Evolutionary conservation across 345 rosid species (phyloP).

Genomic region (Combretum micranthum): DNA sequence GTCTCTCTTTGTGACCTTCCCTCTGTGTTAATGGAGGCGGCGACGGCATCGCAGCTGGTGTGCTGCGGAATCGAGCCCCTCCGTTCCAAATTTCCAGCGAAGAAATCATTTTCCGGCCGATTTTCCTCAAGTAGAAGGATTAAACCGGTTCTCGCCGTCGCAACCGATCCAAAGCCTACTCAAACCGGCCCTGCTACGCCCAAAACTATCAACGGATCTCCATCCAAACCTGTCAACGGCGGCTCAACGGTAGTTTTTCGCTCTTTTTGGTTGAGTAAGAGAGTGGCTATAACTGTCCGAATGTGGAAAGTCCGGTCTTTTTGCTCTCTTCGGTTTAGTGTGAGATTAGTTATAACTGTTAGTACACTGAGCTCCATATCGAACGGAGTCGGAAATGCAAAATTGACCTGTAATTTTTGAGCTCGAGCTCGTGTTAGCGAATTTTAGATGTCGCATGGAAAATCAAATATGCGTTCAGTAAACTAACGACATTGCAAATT

Average conservation of each 20-base stretch:
- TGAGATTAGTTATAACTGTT: no score
- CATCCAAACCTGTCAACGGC: constrained; percentile 46
- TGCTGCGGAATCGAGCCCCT: constrained; percentile 17
- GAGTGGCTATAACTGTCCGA: background rate
- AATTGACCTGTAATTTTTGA: no score
- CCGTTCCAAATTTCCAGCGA: constrained; percentile 8
- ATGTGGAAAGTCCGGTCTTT: no score
- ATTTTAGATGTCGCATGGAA: no score
- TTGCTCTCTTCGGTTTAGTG: no score
- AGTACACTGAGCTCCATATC: no score
- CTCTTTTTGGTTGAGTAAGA: no score
- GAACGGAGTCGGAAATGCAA: no score
- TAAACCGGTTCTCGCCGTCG: constrained; percentile 34
- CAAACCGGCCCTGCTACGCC: constrained; percentile 31
- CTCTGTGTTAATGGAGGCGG: constrained; percentile 1
- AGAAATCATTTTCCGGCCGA: background rate
- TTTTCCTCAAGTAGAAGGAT: constrained; percentile 3
- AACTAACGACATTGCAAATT: no score
- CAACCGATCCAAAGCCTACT: constrained; percentile 67
- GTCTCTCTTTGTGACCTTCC: background rate
- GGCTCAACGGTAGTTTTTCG: constrained; percentile 42
- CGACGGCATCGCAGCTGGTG: constrained; percentile 14
- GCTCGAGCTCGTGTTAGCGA: no score
- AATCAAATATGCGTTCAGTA: no score
- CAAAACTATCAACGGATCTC: constrained; percentile 39